Evolutionary conservation across 805 yeast genomes (phyloP), one percentile per base, ranked within the genome.

Genomic region (Zygotorulaspora danielsina): DNA sequence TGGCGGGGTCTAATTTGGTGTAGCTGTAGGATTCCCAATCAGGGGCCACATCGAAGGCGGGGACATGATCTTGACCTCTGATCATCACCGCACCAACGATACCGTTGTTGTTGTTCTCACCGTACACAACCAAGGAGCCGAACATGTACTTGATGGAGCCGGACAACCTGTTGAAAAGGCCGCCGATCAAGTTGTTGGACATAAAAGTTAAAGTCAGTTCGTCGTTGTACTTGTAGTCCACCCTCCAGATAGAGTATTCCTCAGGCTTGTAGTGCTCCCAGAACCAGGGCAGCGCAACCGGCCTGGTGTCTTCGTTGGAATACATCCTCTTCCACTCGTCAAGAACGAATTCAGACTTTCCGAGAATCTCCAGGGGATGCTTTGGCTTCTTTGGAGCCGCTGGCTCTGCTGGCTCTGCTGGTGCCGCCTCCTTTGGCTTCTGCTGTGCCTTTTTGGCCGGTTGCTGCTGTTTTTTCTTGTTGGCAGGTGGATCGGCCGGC

Each of bases 31-130:
- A 86, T 73, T 90, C 97, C 95, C 95, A 88, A 73, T 93, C 98
- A 69, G 98, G 97, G 63, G 97, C 98, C 67, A 93, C 97, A 52
- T 90, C 84, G 63, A 90, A 87, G 49, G 96, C 98, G 67, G 97
- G 95, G 42, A 57, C 76, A 64, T 57, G 71, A 48, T 90, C 96
- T 71, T 90, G 86, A 60, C 98, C 98, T 75, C 97, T 88, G 63
- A 90, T 81, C 63, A 93, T 70, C 77, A 90, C 82, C 64, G 83
- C 95, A 75, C 96, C 97, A 57, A 85, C 73, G 65, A 90, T 89
- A 75, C 97, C 97, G 73, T 90, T 90, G 82, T 82, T 75, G 84
- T 88, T 90, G 88, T 88, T 87, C 76, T 85, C 97, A 71, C 98
- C 98, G 74, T 84, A 90, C 55, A 93, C 97, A 59, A 89, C 95